Evolutionary conservation across 2,329 filamentous ascomycete genomes (phyloP).

Genomic region (Penicillium sp.): DNA sequence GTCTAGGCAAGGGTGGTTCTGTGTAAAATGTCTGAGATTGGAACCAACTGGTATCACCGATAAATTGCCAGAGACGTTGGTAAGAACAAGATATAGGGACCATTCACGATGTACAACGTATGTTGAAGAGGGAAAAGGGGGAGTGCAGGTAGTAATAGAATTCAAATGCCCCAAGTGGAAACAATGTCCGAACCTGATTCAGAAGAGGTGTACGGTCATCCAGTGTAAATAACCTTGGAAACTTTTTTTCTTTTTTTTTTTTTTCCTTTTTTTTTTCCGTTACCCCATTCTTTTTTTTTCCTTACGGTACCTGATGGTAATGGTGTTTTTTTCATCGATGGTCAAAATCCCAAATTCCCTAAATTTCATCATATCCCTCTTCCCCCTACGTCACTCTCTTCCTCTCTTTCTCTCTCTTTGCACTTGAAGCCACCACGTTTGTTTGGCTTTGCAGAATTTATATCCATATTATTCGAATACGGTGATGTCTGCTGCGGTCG

Average conservation of each 20-base stretch:
- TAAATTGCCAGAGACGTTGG: background rate
- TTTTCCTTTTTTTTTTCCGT: background rate
- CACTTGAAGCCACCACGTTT: constrained; percentile 16
- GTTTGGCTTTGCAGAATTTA: constrained; percentile 18
- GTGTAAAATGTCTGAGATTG: background rate
- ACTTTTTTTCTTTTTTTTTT: too few relatives aligned
- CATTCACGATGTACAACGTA: too few relatives aligned
- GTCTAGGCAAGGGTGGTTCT: background rate
- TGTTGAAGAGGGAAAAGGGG: too few relatives aligned
- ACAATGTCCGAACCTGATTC: background rate
- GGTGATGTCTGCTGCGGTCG: constrained; percentile 44
- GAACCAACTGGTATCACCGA: background rate
- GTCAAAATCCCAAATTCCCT: constrained; percentile 24
- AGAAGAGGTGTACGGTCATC: too few relatives aligned
- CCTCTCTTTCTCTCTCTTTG: constrained; percentile 23
- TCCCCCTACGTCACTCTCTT: constrained; percentile 42
- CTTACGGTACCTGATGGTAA: constrained; percentile 5
- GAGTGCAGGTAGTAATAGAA: too few relatives aligned
- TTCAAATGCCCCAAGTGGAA: too few relatives aligned
- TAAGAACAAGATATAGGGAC: background rate
- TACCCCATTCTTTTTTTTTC: background rate
- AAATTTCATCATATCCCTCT: constrained; percentile 33
- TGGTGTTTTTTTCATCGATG: background rate
- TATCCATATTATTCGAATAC: constrained; percentile 14
- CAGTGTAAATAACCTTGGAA: too few relatives aligned